Percentiles rank a stretch among this genome's conserved stretches.
These are phyloP conservation scores for Paratrimastix pyriformis DNA, from an alignment of 78 protist genomes.

Conservation along the genomic window DNA sequence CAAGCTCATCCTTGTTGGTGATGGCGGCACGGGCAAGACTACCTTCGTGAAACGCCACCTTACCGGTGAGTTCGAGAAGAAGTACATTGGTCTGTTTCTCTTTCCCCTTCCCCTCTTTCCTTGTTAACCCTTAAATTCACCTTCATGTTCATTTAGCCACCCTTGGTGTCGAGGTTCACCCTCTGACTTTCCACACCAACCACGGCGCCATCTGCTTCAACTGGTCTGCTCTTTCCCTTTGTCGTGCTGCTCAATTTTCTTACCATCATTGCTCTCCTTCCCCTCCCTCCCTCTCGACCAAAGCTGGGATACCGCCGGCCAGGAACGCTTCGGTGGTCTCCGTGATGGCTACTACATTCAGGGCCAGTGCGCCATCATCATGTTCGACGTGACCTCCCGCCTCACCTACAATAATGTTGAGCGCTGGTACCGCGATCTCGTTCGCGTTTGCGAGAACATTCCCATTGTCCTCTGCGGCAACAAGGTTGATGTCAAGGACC, in stretches of 20 bases:
- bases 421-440: constrained; percentile 93
- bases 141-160: constrained; percentile 37
- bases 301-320: constrained; percentile 99
- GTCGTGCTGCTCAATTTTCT: too few species aligned
- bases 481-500: constrained; percentile 96
- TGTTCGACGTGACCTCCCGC: constrained; percentile 98
- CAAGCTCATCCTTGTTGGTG: constrained; percentile 91
- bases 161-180: constrained; percentile 72
- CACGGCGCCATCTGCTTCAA: constrained; percentile 83
- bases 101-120: background rate
- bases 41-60: constrained; percentile 98
- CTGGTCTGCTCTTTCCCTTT: too few species aligned
- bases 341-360: constrained; percentile 95
- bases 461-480: constrained; percentile 97
- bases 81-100: constrained; percentile 66
- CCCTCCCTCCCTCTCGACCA: too few species aligned
- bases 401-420: constrained; percentile 93
- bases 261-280: too few species aligned
- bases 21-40: constrained; percentile 97
- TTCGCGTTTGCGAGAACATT: constrained; percentile 90
- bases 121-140: background rate
- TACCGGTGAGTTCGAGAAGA: constrained; percentile 95
- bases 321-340: constrained; percentile 97
- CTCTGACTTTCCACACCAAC: constrained; percentile 87
- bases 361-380: constrained; percentile 94